These are phyloP conservation scores for Tolypocladium nubicola DNA, from an alignment of 2,329 filamentous ascomycete species.

Conservation along the genomic window DNA sequence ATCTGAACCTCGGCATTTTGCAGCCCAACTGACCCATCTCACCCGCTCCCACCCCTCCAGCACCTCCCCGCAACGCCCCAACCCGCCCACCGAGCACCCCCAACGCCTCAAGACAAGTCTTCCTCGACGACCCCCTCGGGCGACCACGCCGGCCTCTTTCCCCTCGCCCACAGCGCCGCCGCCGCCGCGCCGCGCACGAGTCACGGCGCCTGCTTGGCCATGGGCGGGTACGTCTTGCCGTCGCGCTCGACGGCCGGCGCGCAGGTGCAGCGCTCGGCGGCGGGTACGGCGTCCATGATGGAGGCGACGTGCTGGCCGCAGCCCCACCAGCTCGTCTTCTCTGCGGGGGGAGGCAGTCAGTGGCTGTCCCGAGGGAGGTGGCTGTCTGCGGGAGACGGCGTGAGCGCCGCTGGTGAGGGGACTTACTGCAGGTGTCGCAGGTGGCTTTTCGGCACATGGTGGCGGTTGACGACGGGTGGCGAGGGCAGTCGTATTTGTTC, in stretches of 20 bases:
- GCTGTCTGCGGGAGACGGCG: background rate
- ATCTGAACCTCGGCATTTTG: background rate
- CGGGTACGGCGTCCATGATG: constrained; percentile 51
- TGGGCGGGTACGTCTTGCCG: constrained; percentile 55
- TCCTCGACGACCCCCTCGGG: constrained; percentile 19
- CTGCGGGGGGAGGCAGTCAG: constrained; percentile 19
- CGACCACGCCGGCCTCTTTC: constrained; percentile 18
- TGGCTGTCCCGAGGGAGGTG: too few relatives aligned
- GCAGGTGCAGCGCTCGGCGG: constrained; percentile 53
- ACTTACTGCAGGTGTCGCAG: constrained; percentile 53
- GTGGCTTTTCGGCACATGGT: constrained; percentile 55
- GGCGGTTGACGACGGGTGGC: background rate
- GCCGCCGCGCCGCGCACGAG: constrained; percentile 17
- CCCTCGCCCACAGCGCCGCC: constrained; percentile 16
- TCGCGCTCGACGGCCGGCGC: constrained; percentile 50
- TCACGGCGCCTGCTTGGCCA: constrained; percentile 36
- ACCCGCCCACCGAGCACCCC: background rate
- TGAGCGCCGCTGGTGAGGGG: background rate
- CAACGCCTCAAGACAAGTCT: constrained; percentile 7
- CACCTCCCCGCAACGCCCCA: background rate
- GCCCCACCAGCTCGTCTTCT: constrained; percentile 53
- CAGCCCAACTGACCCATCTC: background rate
- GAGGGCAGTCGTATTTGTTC: background rate
- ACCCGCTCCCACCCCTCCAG: background rate
- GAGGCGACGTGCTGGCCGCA: constrained; percentile 50